Base-by-base conservation (phyloP, 345 rosid species). In the Rhodomyrtus tomentosa region DNA sequence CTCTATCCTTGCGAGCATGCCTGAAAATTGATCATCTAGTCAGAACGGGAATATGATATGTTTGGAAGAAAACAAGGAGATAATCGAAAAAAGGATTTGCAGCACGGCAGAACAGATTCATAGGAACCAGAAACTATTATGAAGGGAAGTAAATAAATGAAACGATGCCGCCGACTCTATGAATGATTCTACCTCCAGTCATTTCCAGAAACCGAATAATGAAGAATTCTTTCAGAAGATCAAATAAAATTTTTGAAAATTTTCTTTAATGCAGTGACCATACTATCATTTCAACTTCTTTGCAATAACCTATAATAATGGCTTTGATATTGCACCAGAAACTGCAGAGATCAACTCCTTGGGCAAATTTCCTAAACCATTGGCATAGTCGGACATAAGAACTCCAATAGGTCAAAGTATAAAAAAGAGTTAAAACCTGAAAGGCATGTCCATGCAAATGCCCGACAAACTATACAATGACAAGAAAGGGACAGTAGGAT, bases 161-260 rank as follows among this genome's bases (percentile, higher is more conserved):
- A 62, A 96, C 89, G 6, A 92, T 93, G 62, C 98, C 98, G 68
- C 98, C 99, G 12, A 89, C 89, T 89, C 94, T 89, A 86, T 92
- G 92, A 88, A 95, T 95, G 32, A 95, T 90, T 89, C 93, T 93
- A 45, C 99, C 99, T 22, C 96, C 94, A 25, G 98, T 92, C 85
- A 93, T 96, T 85, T 93, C 98, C 98, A 95, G 87, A 15, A 73
- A n/a, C n/a, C n/a, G n/a, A n/a, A n/a, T n/a, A n/a, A n/a, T n/a
- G n/a, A n/a, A n/a, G n/a, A n/a, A n/a, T n/a, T n/a, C n/a, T n/a
- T n/a, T n/a, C n/a, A n/a, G n/a, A n/a, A n/a, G n/a, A n/a, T n/a
- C n/a, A n/a, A n/a, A n/a, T n/a, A n/a, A n/a, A n/a, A n/a, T n/a
- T n/a, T n/a, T n/a, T n/a, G n/a, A n/a, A n/a, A n/a, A n/a, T n/a